These are phyloP conservation scores for Cercophora newfieldiana DNA, from an alignment of 495 filamentous ascomycete species.

Conservation along the genomic window DNA sequence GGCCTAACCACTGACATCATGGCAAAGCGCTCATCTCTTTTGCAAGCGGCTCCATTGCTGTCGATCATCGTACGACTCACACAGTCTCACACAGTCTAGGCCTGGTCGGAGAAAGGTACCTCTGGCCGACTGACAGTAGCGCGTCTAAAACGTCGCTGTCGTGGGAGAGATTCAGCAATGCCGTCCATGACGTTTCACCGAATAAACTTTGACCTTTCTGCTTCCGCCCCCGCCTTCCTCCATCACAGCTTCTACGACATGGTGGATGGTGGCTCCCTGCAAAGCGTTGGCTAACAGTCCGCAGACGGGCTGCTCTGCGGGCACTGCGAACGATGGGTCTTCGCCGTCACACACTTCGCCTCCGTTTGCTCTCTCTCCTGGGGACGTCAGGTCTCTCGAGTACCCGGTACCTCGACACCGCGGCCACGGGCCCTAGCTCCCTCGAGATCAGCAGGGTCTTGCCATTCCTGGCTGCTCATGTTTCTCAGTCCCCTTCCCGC, in stretches of 20 bases:
- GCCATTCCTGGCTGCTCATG: constrained; percentile 18
- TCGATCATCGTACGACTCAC: constrained; percentile 12
- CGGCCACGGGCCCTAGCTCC: neutral
- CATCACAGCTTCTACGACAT: neutral
- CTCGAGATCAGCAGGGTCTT: constrained; percentile 44
- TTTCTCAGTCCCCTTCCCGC: neutral
- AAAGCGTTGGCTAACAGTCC: neutral
- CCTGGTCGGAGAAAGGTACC: neutral
- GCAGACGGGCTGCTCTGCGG: neutral
- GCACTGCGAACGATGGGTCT: neutral
- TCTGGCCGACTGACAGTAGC: neutral
- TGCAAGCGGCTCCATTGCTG: constrained; percentile 13
- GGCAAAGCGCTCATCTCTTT: constrained; percentile 6
- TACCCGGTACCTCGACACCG: constrained; percentile 6
- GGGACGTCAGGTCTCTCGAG: constrained; percentile 30
- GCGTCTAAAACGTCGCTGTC: neutral
- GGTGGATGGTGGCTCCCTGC: neutral
- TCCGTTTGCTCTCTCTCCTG: constrained; percentile 7
- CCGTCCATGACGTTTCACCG: neutral
- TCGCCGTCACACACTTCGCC: constrained; percentile 12
- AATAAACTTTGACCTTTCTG: neutral
- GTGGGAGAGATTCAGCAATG: neutral
- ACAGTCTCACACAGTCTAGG: neutral
- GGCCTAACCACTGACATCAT: constrained; percentile 37
- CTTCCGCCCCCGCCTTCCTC: neutral